phyloP scores from a whole-genome alignment of 2,329 filamentous ascomycete genomes.

The Arthrobotrys sphaeroides region DNA sequence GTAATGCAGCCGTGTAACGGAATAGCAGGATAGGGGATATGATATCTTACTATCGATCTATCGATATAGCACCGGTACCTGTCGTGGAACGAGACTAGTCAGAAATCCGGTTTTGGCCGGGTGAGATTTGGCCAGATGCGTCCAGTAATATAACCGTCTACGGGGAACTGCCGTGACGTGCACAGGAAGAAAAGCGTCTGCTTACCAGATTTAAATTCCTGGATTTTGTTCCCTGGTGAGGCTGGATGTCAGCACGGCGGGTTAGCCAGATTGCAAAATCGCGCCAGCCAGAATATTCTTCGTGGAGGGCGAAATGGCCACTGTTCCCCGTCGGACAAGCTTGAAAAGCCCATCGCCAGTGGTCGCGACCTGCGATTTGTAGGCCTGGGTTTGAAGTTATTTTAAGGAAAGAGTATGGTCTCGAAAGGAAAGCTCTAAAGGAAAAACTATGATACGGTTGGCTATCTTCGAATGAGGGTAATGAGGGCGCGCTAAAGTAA shows the following conservation, averaged over 20 bases:
- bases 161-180: not conserved
- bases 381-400: no score
- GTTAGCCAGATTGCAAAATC: not conserved
- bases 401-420: no score
- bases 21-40: no score
- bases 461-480: not conserved
- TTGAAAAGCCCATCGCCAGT: not conserved
- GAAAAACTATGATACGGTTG: no score
- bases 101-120: not conserved
- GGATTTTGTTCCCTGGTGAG: no score
- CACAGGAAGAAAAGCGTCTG: no score
- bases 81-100: not conserved
- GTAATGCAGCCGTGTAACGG: constrained; percentile 1
- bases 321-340: not conserved
- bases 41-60: no score
- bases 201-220: no score
- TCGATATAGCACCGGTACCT: no score
- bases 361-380: not conserved
- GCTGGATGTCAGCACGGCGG: not conserved
- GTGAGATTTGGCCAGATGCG: not conserved
- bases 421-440: no score
- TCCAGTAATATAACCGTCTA: not conserved
- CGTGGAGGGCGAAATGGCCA: not conserved
- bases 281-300: not conserved
- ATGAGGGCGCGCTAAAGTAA: constrained; percentile 2